These are phyloP conservation scores for Colletotrichum lentis DNA, from an alignment of 2,329 filamentous ascomycete species.

Conservation along the genomic window DNA sequence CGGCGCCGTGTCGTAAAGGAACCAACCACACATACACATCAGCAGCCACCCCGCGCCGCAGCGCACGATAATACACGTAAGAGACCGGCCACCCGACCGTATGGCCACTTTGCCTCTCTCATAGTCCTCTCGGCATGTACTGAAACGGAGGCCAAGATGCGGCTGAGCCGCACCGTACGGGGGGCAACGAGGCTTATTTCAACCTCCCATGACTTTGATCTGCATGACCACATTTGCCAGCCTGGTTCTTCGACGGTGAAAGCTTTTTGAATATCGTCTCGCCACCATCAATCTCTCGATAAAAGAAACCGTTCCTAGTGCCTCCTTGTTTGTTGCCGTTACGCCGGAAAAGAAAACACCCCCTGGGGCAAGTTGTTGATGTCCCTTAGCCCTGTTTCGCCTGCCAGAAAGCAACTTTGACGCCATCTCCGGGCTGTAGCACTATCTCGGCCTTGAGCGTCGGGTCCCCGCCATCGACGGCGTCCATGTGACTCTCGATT, in stretches of 20 bases:
- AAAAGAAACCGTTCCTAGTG: not conserved
- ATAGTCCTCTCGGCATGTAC: not conserved
- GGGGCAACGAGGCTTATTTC: not conserved
- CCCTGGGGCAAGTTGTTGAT: too few relatives aligned
- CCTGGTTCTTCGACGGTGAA: not conserved
- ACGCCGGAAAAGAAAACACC: not conserved
- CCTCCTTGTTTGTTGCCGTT: not conserved
- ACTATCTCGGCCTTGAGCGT: constrained; percentile 67
- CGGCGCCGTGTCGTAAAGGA: too few relatives aligned
- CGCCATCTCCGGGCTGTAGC: constrained; percentile 66
- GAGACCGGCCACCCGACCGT: not conserved
- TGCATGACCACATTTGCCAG: not conserved
- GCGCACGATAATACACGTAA: not conserved
- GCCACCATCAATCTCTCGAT: not conserved
- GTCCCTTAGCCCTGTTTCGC: constrained; percentile 41
- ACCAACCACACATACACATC: not conserved
- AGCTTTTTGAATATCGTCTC: not conserved
- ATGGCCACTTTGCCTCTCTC: not conserved
- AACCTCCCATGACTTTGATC: constrained; percentile 4
- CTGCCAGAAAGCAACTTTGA: constrained; percentile 65
- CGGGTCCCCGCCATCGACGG: constrained; percentile 63
- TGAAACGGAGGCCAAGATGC: not conserved
- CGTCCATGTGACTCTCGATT: constrained; percentile 65
- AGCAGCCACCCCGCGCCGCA: not conserved
- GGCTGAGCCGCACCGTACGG: not conserved